Evolutionary conservation across 108 stramenopile species (phyloP).

Genomic region (Aurantiochytrium sp.): DNA sequence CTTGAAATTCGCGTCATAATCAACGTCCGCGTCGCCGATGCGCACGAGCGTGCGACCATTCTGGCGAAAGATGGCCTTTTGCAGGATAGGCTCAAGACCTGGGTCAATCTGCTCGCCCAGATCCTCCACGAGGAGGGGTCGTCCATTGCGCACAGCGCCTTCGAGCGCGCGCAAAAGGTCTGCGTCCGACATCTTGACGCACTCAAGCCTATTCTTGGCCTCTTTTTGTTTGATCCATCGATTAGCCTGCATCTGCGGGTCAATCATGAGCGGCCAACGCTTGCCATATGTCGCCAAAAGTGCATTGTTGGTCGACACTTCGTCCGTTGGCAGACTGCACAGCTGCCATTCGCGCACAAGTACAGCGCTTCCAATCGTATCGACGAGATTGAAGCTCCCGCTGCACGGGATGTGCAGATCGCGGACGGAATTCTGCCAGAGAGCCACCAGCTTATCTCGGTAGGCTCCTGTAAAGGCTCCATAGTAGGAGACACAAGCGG

Average conservation of each 20-base stretch:
- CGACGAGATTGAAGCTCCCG: slow-evolving; percentile 23
- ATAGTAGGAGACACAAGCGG: slow-evolving; percentile 22
- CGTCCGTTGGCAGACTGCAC: slow-evolving; percentile 29
- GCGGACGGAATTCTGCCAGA: slow-evolving; percentile 20
- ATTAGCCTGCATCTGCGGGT: slow-evolving; percentile 42
- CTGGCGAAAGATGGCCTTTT: background rate
- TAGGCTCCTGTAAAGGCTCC: slow-evolving; percentile 26
- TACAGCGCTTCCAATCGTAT: background rate
- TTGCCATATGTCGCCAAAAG: background rate
- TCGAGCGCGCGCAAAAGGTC: slow-evolving; percentile 21
- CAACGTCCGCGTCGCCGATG: slow-evolving; percentile 32
- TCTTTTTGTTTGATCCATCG: slow-evolving; percentile 32
- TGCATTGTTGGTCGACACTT: slow-evolving; percentile 5
- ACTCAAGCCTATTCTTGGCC: background rate
- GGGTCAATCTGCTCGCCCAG: slow-evolving; percentile 29
- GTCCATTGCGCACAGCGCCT: slow-evolving; percentile 27
- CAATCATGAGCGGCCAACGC: slow-evolving; percentile 42
- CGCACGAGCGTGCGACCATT: slow-evolving; percentile 28
- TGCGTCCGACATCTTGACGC: background rate
- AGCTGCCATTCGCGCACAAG: slow-evolving; percentile 25
- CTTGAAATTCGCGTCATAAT: slow-evolving; percentile 29
- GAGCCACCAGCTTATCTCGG: background rate
- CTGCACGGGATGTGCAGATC: slow-evolving; percentile 25
- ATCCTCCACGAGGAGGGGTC: slow-evolving; percentile 35
- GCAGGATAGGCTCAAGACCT: slow-evolving; percentile 36